phyloP scores from a whole-genome alignment of 2,329 filamentous ascomycete genomes.

The Ramularia endophylla region DNA sequence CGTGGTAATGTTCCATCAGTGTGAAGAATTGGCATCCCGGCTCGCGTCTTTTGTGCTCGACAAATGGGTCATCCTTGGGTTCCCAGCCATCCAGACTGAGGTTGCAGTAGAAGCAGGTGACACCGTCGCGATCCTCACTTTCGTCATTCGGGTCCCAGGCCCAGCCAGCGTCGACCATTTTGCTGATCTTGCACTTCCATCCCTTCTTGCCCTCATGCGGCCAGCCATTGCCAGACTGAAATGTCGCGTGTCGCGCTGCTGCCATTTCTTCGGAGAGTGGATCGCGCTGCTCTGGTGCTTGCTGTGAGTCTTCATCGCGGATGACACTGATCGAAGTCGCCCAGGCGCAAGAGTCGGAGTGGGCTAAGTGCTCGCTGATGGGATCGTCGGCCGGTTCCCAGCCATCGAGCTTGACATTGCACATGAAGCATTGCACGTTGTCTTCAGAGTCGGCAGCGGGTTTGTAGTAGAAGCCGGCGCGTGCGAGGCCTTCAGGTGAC shows the following conservation, averaged over 20 bases:
- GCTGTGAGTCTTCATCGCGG: constrained; percentile 51
- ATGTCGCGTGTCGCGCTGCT: constrained; percentile 75
- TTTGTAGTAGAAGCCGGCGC: constrained; percentile 85
- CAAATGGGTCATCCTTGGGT: constrained; percentile 80
- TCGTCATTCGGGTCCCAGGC: constrained; percentile 76
- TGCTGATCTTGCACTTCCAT: constrained; percentile 84
- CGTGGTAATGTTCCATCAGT: constrained; percentile 48
- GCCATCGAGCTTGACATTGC: constrained; percentile 75
- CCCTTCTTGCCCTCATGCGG: constrained; percentile 82
- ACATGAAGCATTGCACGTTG: constrained; percentile 86
- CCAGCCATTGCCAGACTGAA: constrained; percentile 64
- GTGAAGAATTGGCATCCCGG: constrained; percentile 78
- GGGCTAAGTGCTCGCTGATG: constrained; percentile 75
- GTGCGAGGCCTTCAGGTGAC: constrained; percentile 65
- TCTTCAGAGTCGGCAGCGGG: constrained; percentile 71
- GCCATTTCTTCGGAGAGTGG: constrained; percentile 66
- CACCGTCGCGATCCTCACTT: constrained; percentile 74
- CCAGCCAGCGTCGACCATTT: constrained; percentile 92
- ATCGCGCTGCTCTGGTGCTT: constrained; percentile 61
- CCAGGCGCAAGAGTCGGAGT: constrained; percentile 80
- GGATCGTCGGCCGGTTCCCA: constrained; percentile 89
- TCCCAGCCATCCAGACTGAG: constrained; percentile 94
- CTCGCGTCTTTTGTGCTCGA: constrained; percentile 78
- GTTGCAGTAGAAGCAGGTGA: constrained; percentile 85
- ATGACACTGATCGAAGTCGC: constrained; percentile 59